Base-by-base conservation (phyloP, 495 filamentous ascomycete species). In the Talaromyces ruber region DNA sequence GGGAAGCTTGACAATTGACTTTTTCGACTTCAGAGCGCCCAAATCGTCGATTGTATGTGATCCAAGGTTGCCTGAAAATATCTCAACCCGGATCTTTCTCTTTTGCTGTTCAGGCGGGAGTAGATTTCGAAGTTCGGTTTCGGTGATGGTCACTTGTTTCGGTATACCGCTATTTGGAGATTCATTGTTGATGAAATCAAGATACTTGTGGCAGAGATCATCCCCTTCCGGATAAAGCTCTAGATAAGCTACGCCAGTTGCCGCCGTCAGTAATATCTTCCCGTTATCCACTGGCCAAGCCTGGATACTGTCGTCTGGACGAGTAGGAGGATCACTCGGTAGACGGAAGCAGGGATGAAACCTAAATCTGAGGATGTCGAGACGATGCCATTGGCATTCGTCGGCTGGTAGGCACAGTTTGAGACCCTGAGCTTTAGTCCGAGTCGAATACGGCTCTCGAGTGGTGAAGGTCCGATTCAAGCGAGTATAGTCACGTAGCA, bases 261-360 rank as follows among this genome's bases (percentile, higher is more conserved):
- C 75, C 8, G 94, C 90, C 25, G 91, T 95, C 39, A 91, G 82
- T 60, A 95, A 75, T 45, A 94, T 83, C 43, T 87, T 87, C 25
- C 90, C 88, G 64, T 86, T 88, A 54, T 94, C 92, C 9, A 94
- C 84, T 3, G 90, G 85, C 90, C 91, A 98, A 2, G 89, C 87
- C 62, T 95, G 91, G 14, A 97, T 81, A 64, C 90, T 95, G 22
- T 87, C 85, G 64, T 96, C 92, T 11, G 79, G 72, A 67, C 80
- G 81, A 14, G 80, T 65, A n/a, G 81, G 71, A 3, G 82, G 72
- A 68, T 98, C 94, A 58, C 84, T 87, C 9, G 93, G 91, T 47
- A 94, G 80, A 18, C 85, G 80, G 75, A 98, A 97, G 73, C 91
- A 93, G 0, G 94, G 93, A 67, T 98, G 94, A 62, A 85, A 89